Evolutionary conservation across 345 rosid species (phyloP), one percentile per base, ranked within the genome.

Genomic region (Euphorbia tirucalli): DNA sequence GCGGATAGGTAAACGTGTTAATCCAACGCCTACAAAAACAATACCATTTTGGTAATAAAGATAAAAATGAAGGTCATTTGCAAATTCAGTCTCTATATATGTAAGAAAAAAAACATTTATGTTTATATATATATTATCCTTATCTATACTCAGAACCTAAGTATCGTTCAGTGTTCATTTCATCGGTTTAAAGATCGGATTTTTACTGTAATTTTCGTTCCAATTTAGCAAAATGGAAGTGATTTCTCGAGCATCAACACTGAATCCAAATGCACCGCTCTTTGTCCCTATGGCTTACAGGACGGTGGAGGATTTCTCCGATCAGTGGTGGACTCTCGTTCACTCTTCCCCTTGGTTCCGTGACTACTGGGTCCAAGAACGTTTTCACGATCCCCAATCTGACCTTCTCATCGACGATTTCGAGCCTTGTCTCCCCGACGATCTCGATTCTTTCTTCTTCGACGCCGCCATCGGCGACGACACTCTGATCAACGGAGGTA

Each of bases 241-340:
- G 5, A 73, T 87, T 19, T 65, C 81, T 28, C 80, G 28, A 16
- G n/a, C 78, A 43, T 83, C 90, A 10, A 65, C 75, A 11, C 30
- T 89, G 81, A 85, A 89, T 79, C 89, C 93, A 32, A 60, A 85
- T 71, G 93, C 93, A 49, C 87, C 90, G 15, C 50, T 79, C 74
- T 89, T 89, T 78, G 82, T 89, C 2, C 93, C 93, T 7, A 25
- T 72, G 41, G 85, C 86, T 22, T 88, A 85, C 72, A 87, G 84
- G 41, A 66, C 82, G 74, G 90, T 89, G 72, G 90, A 87, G 81
- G 90, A 89, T 57, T 89, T 85, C 80, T 89, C 93, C 59, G 90
- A 89, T 7, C 81, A 89, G 74, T 89, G 93, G 93, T 89, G 90
- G 93, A 74, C 78, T 54, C 85, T 89, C 13, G 78, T 89, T 65